Evolutionary conservation across 2,329 filamentous ascomycete species (phyloP), one percentile per base, ranked within the genome.

Genomic region (Fusarium sp.): DNA sequence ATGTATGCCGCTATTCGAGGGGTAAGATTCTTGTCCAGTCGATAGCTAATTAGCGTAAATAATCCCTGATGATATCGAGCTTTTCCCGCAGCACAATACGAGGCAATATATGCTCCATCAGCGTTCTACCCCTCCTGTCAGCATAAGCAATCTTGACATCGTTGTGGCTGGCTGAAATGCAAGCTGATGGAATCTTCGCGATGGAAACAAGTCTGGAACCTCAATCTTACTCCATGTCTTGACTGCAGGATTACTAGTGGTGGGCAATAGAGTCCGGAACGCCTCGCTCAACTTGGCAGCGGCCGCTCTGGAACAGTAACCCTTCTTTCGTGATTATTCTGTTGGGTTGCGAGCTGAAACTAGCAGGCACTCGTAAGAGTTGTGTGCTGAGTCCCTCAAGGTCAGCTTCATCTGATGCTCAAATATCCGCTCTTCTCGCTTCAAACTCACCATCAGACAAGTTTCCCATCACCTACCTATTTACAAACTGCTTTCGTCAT

Each of bases 11-110:
- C 30, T 9, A 34, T 14, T 51, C 22, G 6, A 24, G 15, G 22
- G 1, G 22, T 9, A 12, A 48, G 20, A 30, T 30, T 22, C 45
- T 22, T 48, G 20, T 17, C 4, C 6, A 8, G 26, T 30, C 1
- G 24, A 22, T 0, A 10, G 18, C 20, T 12, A 20, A 12, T 8
- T 50, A 24, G 30, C 8, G 17, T 1, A 0, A 15, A 14, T 24
- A 6, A 51, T 34, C 48, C 28, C 30, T 51, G 48, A 1, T 8
- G 0, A 34, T 51, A n/a, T 10, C 15, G 14, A 10, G 45, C 45
- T 17, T 17, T 2, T 22, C 26, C 24, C 3, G 20, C 2, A 24
- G 15, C 8, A 3, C 17, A 10, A 4, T 24, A 24, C 24, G 24
- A 24, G 24, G 5, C 24, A 24, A 24, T 24, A 24, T 24, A 24